phyloP scores from a whole-genome alignment of 2,329 filamentous ascomycete genomes.

The Fusarium penzigii region DNA sequence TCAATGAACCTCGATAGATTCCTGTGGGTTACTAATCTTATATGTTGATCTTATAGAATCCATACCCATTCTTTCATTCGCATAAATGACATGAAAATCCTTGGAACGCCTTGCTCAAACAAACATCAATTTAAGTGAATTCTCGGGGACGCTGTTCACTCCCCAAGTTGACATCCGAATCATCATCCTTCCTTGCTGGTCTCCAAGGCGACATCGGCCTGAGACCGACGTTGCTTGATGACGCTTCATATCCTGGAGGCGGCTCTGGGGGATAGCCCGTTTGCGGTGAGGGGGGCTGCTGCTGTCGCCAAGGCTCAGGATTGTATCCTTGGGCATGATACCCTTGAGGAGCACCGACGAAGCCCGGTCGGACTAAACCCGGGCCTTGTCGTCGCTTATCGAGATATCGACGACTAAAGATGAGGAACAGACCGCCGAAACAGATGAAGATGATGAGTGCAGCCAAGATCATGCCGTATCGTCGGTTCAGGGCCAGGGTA shows the following conservation, averaged over 20 bases:
- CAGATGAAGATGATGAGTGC: conserved; percentile 46
- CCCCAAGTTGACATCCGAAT: conserved; percentile 34
- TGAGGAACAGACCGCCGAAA: conserved; percentile 42
- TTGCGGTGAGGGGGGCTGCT: conserved; percentile 15
- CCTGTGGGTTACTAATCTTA: too few species aligned
- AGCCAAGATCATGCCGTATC: conserved; percentile 49
- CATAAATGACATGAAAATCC: background rate
- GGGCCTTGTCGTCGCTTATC: conserved; percentile 23
- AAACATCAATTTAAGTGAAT: conserved; percentile 26
- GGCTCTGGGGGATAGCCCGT: conserved; percentile 28
- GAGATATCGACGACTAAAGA: conserved; percentile 32
- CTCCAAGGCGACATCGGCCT: conserved; percentile 32
- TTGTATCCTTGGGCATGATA: conserved; percentile 32
- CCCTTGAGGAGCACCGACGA: conserved; percentile 18
- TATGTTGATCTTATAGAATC: too few species aligned
- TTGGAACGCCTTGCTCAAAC: conserved; percentile 22
- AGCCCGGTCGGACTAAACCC: conserved; percentile 12
- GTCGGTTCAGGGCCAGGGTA: conserved; percentile 52
- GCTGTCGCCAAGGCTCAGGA: conserved; percentile 33
- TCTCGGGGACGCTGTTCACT: conserved; percentile 35
- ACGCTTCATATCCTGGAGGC: conserved; percentile 36
- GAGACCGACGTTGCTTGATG: conserved; percentile 34
- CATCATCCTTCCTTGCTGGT: conserved; percentile 29
- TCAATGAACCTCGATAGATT: too few species aligned
- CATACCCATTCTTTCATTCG: background rate